Evolutionary conservation across 495 filamentous ascomycete species (phyloP), one percentile per base, ranked within the genome.

Genomic region (Talaromyces proteolyticus): DNA sequence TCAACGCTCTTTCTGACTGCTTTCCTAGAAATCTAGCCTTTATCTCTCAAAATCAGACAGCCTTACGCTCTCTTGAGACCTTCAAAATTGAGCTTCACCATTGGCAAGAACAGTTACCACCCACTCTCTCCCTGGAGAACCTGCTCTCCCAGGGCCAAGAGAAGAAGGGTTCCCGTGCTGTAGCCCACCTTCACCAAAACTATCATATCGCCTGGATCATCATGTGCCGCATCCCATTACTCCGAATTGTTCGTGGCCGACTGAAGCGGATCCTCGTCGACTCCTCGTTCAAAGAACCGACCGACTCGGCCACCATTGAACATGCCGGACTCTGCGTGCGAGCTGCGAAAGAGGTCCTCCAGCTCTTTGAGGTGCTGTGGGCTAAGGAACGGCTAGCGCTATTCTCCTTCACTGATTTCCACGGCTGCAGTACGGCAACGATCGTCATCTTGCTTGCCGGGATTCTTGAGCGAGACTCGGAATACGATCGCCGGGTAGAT

Each of bases 401-500:
- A 1, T 65, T 65, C 16, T 65, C 62, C 3, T 65, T 65, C 38
- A 65, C 62, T 8, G 62, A 65, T 38, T 65, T 65, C 19, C 62
- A 65, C 42, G 57, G 55, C 12, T 65, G 62, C 59, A 63, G 60
- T 23, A 61, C 57, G n/a, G 57, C 62, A 23, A 65, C 57, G 0
- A 65, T 65, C 36, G 50, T 65, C 12, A 12, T 29, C 12, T 12
- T 29, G 6, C 26, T 29, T 17, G 49, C 54, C n/a, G 59, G 62
- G 0, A 62, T 65, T 3, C 18, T 58, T 18, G 53, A 60, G 6
- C 54, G 59, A 4, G 59, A 60, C 26, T 52, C 59, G 0, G 53
- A 44, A 23, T 62, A 62, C 25, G 36, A 57, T 5, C 24, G 44
- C 11, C 44, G 55, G 25, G 57, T 62, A 3, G 37, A 29, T 12